Evolutionary conservation across 768 basidiomycete species (phyloP).

Genomic region (Tylopilus sp.): DNA sequence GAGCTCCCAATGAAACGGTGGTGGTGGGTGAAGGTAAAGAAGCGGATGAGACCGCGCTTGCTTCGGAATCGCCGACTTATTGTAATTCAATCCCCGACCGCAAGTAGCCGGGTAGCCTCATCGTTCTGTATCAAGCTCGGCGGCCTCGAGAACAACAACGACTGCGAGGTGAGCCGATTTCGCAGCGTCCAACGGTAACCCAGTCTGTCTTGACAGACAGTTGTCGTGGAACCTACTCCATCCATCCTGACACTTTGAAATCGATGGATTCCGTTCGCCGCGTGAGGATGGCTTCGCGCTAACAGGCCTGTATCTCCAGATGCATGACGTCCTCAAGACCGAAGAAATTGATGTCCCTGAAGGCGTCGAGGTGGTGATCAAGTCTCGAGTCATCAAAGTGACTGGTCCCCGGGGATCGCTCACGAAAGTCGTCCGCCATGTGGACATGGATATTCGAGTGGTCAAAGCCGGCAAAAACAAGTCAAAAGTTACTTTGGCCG

Average conservation of each 20-base stretch:
- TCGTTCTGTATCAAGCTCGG: slow-evolving; percentile 10
- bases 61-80: slow-evolving; percentile 27
- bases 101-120: slow-evolving; percentile 20
- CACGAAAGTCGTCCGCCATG: slow-evolving; percentile 88
- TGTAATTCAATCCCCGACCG: slow-evolving; percentile 37
- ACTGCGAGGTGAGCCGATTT: slow-evolving; percentile 28
- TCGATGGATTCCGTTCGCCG: slow-evolving; percentile 39
- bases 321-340: slow-evolving; percentile 90
- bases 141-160: slow-evolving; percentile 26
- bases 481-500: slow-evolving; percentile 77
- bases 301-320: slow-evolving; percentile 43
- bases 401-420: slow-evolving; percentile 91
- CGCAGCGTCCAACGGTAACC: background rate
- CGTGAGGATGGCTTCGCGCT: slow-evolving; percentile 33
- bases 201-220: background rate
- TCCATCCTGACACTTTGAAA: background rate
- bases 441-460: slow-evolving; percentile 90
- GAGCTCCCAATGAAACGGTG: slow-evolving; percentile 38
- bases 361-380: slow-evolving; percentile 80
- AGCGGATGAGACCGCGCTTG: slow-evolving; percentile 19
- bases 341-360: slow-evolving; percentile 91
- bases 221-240: background rate
- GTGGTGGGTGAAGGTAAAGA: slow-evolving; percentile 48
- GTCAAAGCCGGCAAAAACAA: slow-evolving; percentile 68
- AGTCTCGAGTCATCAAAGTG: slow-evolving; percentile 89